Percentiles rank a stretch among this genome's conserved stretches.
phyloP scores from a whole-genome alignment of 192 early-diverging fungal species.

The Mortierella hygrophila region DNA sequence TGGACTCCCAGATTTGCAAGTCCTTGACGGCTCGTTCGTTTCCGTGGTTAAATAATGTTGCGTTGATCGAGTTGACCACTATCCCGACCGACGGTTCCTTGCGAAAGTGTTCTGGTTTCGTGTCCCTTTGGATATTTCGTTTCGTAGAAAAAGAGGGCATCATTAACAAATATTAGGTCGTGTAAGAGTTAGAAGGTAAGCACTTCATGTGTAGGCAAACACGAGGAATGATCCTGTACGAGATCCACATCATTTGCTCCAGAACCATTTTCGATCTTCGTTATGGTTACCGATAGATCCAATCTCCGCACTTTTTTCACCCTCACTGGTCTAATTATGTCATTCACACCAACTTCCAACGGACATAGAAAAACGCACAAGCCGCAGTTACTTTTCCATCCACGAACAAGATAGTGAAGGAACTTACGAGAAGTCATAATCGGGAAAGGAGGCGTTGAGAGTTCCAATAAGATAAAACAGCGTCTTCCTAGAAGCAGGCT shows the following conservation, averaged over 20 bases:
- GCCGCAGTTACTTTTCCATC: background rate
- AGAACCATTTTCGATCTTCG: no score
- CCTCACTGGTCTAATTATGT: background rate
- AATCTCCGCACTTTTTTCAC: background rate
- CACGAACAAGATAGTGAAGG: background rate
- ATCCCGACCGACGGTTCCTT: conserved; percentile 78
- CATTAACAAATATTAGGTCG: background rate
- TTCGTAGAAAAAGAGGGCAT: background rate
- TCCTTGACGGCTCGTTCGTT: conserved; percentile 71
- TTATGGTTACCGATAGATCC: background rate
- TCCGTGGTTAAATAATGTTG: conserved; percentile 87
- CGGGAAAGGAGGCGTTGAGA: conserved; percentile 95
- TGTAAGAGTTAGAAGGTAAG: no score
- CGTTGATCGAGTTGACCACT: conserved; percentile 88
- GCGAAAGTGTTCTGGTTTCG: conserved; percentile 82
- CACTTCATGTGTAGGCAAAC: no score
- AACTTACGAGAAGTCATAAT: conserved; percentile 94
- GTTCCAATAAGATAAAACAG: conserved; percentile 96
- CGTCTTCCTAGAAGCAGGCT: conserved; percentile 87
- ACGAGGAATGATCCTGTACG: no score
- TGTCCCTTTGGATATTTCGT: conserved; percentile 63
- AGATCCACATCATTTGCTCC: no score
- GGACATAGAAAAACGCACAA: background rate
- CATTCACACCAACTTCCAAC: no score
- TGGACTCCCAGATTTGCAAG: conserved; percentile 83